Base-by-base conservation (phyloP, 768 basidiomycete species). In the Cubamyces sp. region DNA sequence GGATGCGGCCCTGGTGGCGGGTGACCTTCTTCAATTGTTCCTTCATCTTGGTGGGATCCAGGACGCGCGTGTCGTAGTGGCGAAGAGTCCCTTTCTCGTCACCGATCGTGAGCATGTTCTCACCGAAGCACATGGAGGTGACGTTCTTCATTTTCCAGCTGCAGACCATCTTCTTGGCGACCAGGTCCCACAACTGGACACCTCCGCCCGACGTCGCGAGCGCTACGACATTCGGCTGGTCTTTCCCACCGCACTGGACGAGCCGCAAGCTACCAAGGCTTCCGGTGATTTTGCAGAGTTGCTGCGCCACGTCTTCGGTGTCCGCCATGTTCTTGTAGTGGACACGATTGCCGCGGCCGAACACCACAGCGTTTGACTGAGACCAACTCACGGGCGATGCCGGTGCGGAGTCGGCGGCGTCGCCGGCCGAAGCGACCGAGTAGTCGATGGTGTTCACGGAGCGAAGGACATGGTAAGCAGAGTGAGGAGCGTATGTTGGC, bases 181-280 rank as follows among this genome's bases (percentile, higher is more conserved):
- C 78, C 45, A 84, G 74, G 67, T 93, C 91, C 87, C 89, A 93
- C 14, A 92, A 76, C 73, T 91, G 88, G 16, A 93, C 78, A 14
- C 80, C 74, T 1, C 90, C 91, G 23, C 78, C 81, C 58, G 81
- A 80, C 9, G 87, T 86, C 1, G 84, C 85, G 18, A 91, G 71
- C 1, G 88, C 88, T 34, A 92, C 76, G 48, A 82, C 61, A 40
- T 81, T 76, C 56, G 51, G 76, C 71, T 37, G 70, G 21, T 67
- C 68, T 49, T 54, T 54, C 6, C 67, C 80, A 12, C 51, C 71
- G 60, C 79, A 81, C 45, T 75, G 76, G 43, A 86, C 70, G 5
- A 79, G 71, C 19, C 74, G 75, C 57, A 85, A 65, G 50, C 77
- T 74, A 1, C 85, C 85, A 41, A 77, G 73, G 53, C 71, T 76